These are phyloP conservation scores for Xylaria sp. DNA, from an alignment of 2,329 filamentous ascomycete species.

Conservation along the genomic window DNA sequence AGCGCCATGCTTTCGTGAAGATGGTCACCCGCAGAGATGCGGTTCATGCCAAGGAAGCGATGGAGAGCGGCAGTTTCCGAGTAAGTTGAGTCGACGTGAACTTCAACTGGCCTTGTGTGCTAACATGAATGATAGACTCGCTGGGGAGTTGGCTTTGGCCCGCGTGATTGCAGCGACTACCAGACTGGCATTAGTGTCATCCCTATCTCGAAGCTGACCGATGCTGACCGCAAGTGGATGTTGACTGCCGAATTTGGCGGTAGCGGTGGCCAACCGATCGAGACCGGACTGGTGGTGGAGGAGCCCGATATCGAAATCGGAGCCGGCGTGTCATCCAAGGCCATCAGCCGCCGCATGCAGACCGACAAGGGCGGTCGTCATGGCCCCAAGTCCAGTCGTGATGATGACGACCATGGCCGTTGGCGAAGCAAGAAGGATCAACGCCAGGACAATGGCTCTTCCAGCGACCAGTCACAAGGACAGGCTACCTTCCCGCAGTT, in stretches of 20 bases:
- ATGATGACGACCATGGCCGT: conserved; percentile 27
- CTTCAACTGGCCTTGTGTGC: conserved; percentile 5
- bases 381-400: conserved; percentile 58
- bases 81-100: conserved; percentile 43
- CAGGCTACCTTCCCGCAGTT: conserved; percentile 33
- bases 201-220: conserved; percentile 85
- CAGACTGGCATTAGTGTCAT: conserved; percentile 87
- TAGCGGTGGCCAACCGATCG: conserved; percentile 76
- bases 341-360: conserved; percentile 63
- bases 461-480: conserved; percentile 20
- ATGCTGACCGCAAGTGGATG: conserved; percentile 97
- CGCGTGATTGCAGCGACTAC: conserved; percentile 96
- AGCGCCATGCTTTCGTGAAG: conserved; percentile 97
- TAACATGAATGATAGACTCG: conserved; percentile 60
- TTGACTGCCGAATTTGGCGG: conserved; percentile 88
- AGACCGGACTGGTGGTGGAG: conserved; percentile 81
- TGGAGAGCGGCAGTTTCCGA: conserved; percentile 74
- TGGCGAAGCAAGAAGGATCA: conserved; percentile 30
- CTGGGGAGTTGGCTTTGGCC: conserved; percentile 97
- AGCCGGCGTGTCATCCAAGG: conserved; percentile 93
- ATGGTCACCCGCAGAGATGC: conserved; percentile 90
- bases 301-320: conserved; percentile 99
- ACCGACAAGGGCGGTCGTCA: conserved; percentile 61
- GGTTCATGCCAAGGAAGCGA: conserved; percentile 74
- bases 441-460: conserved; percentile 28